Conservation (phyloP, 495 filamentous ascomycete species). For the Aspergillus carlsbadensis region DNA sequence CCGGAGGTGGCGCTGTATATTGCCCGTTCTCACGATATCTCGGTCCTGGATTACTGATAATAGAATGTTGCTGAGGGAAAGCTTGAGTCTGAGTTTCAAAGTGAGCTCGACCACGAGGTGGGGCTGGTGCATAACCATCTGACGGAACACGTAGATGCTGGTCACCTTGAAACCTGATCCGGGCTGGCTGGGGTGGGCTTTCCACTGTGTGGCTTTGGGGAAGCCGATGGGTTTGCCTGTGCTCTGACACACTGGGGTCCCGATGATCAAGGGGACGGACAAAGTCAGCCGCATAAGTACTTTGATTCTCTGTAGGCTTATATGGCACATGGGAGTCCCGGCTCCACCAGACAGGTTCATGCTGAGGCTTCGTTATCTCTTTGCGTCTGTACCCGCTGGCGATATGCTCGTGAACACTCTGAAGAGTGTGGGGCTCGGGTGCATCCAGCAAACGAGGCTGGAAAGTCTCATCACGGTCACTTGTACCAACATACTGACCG, state of each 20-base stretch:
- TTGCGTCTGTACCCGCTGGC: conserved; percentile 11
- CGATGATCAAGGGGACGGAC: conserved; percentile 36
- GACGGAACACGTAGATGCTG: conserved; percentile 16
- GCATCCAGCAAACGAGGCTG: conserved; percentile 4
- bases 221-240: conserved; percentile 18
- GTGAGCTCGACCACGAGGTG: conserved; percentile 14
- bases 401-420: conserved; percentile 22
- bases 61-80: conserved; percentile 11
- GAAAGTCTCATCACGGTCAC: conserved; percentile 17
- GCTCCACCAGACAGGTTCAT: conserved; percentile 10
- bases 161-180: conserved; percentile 15
- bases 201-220: conserved; percentile 15
- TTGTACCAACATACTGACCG: conserved; percentile 17
- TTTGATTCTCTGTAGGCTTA: conserved; percentile 20
- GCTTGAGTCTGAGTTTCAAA: conserved; percentile 13
- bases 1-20: neutral
- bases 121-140: conserved; percentile 12
- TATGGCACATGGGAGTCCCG: conserved; percentile 17
- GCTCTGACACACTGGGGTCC: conserved; percentile 26
- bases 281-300: conserved; percentile 40
- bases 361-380: conserved; percentile 14
- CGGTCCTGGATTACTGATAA: neutral
- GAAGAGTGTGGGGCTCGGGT: conserved; percentile 18
- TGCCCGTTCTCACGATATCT: conserved; percentile 4
- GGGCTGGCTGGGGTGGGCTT: conserved; percentile 18